Evolutionary conservation across 371 early-diverging fungal species (phyloP).

Genomic region (Dichotomocladium elegans): DNA sequence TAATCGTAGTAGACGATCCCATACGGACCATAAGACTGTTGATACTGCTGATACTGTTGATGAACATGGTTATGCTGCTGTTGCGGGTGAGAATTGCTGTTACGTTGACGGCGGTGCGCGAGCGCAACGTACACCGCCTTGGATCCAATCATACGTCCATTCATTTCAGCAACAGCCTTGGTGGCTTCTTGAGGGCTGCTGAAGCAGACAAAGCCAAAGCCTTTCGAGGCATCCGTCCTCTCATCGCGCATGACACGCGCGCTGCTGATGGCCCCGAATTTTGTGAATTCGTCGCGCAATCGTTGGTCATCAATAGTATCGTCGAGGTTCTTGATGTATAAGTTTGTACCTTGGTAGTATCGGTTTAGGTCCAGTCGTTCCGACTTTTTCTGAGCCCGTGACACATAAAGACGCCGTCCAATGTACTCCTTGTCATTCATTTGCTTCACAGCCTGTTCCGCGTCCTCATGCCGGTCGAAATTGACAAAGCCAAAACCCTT

Average conservation of each 20-base stretch:
- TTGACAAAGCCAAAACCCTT: conserved; percentile 97
- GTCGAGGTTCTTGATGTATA: conserved; percentile 96
- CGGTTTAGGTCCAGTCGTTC: conserved; percentile 82
- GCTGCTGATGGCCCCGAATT: conserved; percentile 92
- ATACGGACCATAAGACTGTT: not conserved
- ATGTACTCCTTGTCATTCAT: conserved; percentile 88
- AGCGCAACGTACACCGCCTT: conserved; percentile 97
- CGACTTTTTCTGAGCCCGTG: conserved; percentile 96
- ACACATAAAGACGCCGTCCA: conserved; percentile 93
- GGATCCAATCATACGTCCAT: conserved; percentile 73
- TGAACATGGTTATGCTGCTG: conserved; percentile 50
- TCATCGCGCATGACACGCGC: conserved; percentile 97
- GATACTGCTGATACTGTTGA: not conserved
- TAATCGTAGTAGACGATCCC: not conserved
- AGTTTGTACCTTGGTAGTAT: conserved; percentile 91
- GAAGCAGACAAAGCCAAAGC: conserved; percentile 92
- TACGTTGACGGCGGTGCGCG: conserved; percentile 95
- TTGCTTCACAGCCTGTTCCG: conserved; percentile 85
- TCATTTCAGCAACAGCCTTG: conserved; percentile 86
- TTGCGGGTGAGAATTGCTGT: conserved; percentile 73
- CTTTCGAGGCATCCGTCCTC: conserved; percentile 60
- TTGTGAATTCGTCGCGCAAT: conserved; percentile 86
- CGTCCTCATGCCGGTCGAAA: conserved; percentile 88
- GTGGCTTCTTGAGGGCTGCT: conserved; percentile 83
- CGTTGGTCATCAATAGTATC: conserved; percentile 90